Conservation (phyloP, 768 basidiomycete genomes). For the Macrocybe gigantea region DNA sequence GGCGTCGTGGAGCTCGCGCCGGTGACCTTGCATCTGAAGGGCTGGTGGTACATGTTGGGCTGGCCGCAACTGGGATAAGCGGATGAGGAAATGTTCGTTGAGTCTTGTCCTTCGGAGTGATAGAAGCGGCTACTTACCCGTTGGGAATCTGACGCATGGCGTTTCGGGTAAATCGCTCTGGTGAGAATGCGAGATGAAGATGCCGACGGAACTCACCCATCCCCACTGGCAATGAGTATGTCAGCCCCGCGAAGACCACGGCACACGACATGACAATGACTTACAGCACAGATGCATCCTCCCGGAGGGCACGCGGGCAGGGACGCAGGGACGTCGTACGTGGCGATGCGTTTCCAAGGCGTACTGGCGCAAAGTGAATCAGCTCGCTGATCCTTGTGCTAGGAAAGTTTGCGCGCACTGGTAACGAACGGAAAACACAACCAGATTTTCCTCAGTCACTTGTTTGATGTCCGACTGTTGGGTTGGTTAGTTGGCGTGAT, state of each 20-base stretch:
- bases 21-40: constrained; percentile 45
- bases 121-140: constrained; percentile 20
- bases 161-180: background rate
- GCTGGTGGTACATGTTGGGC: constrained; percentile 45
- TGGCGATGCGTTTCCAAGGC: constrained; percentile 44
- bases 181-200: background rate
- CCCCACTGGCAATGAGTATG: constrained; percentile 33
- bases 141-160: constrained; percentile 27
- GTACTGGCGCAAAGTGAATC: constrained; percentile 24
- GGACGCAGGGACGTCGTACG: constrained; percentile 41
- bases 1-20: constrained; percentile 32
- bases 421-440: constrained; percentile 45
- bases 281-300: constrained; percentile 49
- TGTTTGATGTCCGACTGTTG: constrained; percentile 39
- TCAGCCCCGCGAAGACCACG: background rate
- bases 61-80: constrained; percentile 35
- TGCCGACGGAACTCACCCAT: constrained; percentile 27
- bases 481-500: background rate
- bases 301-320: constrained; percentile 44
- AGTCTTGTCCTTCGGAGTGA: background rate
- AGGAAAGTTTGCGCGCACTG: constrained; percentile 24
- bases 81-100: background rate
- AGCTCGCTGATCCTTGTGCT: too few species aligned
- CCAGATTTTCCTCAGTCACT: constrained; percentile 43
- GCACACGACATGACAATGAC: constrained; percentile 11